Base-by-base conservation (phyloP, 805 yeast species). In the Saccharomyces jurei region DNA sequence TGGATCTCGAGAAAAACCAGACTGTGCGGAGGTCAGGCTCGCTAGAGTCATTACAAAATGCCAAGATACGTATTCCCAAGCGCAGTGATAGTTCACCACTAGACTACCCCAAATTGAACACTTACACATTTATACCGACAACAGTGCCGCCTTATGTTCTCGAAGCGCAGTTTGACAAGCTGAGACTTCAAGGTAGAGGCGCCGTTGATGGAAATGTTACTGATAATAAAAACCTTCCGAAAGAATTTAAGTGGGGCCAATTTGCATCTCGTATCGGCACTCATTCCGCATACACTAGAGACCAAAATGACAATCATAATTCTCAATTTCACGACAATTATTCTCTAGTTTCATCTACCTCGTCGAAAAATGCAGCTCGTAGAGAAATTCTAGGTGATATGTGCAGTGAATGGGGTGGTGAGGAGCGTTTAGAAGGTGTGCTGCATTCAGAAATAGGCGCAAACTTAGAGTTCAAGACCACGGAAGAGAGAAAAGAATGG, bases 321-420 rank as follows among this genome's bases (percentile, higher is more conserved):
- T 31, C 13, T 36, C 4, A 28, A 13, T 17, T 32, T 17, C 13
- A n/a, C 44, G 29, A 46, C 49, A 5, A 31, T 17, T 17, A 36
- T 14, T 44, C 55, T 3, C 17, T 28, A 8, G 27, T 13, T 11
- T 49, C 46, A 6, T 17, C 8, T 14, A 28, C 30, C 11, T 48
- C 54, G 22, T 21, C 49, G 14, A 62, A 56, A 44, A 55, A 55
- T 13, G 54, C 54, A 21, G 58, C 62, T 28, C 50, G 55, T 48
- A 52, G 59, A 30, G 66, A 64, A 21, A 56, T 60, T 54, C 70
- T 72, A 31, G 71, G 74, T 3, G 78, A 77, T 53, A 67, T 82
- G 51, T 74, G 77, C 47, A 77, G 78, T 1, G 71, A 76, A 22
- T 87, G 94, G 94, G 83, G 84, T 36, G 95, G 95, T 44, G 88